These are phyloP conservation scores for Fusarium burgessii DNA, from an alignment of 2,329 filamentous ascomycete genomes.

Conservation along the genomic window DNA sequence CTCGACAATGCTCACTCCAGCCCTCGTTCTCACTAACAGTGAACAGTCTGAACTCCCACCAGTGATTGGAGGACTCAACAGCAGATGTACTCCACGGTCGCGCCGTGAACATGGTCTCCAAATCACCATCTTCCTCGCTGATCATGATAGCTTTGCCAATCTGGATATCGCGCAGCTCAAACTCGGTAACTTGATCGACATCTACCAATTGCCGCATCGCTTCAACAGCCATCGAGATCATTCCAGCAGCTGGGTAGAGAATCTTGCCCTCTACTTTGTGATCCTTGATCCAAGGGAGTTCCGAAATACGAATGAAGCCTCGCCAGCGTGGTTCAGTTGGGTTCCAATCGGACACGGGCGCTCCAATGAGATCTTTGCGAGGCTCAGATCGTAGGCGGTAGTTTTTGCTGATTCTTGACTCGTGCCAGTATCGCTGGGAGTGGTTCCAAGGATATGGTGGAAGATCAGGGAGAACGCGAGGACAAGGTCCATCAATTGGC, in stretches of 20 bases:
- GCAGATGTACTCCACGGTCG: not conserved
- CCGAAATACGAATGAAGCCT: not conserved
- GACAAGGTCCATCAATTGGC: not conserved
- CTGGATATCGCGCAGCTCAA: not conserved
- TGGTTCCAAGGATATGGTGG: slow-evolving; percentile 1
- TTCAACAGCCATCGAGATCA: not conserved
- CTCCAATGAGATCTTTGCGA: not conserved
- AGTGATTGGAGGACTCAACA: not conserved
- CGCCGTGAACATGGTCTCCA: not conserved
- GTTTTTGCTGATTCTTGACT: not conserved
- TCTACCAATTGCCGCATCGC: not conserved
- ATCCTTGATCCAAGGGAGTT: slow-evolving; percentile 1
- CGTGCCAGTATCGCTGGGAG: not conserved
- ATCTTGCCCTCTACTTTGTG: not conserved
- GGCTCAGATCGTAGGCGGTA: not conserved
- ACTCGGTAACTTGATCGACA: not conserved
- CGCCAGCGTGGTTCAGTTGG: not conserved
- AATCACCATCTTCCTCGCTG: not conserved
- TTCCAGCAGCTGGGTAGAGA: not conserved
- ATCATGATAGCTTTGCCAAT: not conserved
- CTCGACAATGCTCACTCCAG: not conserved
- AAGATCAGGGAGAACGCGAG: not conserved
- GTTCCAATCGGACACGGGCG: not conserved
- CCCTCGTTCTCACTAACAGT: not conserved
- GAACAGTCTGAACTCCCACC: not conserved